Base-by-base conservation (phyloP, 306 rosid species). In the Cucurbita ficifolia region DNA sequence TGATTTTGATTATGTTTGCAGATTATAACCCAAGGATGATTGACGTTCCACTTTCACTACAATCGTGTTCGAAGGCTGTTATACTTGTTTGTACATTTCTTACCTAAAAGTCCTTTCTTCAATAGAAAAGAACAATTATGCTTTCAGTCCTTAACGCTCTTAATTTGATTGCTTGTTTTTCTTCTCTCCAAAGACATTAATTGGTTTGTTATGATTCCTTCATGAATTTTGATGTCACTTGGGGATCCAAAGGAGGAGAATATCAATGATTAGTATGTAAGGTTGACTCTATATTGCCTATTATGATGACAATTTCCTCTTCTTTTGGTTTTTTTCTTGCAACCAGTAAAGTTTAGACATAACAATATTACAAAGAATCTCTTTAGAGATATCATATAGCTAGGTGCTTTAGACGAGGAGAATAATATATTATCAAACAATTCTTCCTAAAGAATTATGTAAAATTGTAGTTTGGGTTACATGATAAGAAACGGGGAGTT, bases 71-170 rank as follows among this genome's bases (percentile, higher is more conserved):
- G 80, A 87, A 88, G 84, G 83, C 96, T 79, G 74, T 94, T 81
- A 81, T 94, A 82, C 98, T 94, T 94, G 98, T 90, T 90, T 90
- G 98, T 89, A 90, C 98, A 87, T 94, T 89, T 86, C 97, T 89
- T 85, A 78, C 81, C 86, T 84, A 46, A 24, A 45, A 46, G 73
- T 68, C 22, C 21, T 40, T 49, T 40, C 63, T 74, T 80, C 45
- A 58, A 11, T 60, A 48, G 59, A 61, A 60, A 48, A 21, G 6
- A 17, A 46, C 21, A 22, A 22, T 58, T 29, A 60, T 33, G 59
- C 55, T 6, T 46, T 46, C 12, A 68, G 22, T 7, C 42, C 56
- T 8, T 7, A 46, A 68, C 22, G 73, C 3, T 68, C 12, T 24
- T 38, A 22, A 45, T 68, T 46, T 65, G 72, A 65, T 43, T 22